phyloP scores from a whole-genome alignment of 1,284 basidiomycete genomes.

The Prillingera fragicola region DNA sequence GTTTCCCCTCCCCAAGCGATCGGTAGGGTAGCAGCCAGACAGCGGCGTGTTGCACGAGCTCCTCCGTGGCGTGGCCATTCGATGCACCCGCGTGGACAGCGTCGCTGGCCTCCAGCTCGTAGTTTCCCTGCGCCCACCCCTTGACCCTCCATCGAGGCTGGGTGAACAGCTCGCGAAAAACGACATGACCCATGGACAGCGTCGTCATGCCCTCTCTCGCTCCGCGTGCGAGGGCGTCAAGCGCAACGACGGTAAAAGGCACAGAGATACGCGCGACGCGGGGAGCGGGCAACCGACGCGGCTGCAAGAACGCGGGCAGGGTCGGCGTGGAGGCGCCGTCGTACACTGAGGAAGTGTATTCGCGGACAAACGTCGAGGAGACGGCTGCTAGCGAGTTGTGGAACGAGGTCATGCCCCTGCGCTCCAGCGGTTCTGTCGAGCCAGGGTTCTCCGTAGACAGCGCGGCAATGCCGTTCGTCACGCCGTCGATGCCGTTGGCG shows the following conservation, averaged over 20 bases:
- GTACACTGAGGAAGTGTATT: conserved; percentile 17
- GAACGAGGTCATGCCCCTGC: conserved; percentile 20
- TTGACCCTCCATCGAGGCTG: conserved; percentile 34
- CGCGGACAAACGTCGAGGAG: conserved; percentile 19
- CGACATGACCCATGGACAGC: conserved; percentile 69
- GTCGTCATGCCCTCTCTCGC: conserved; percentile 69
- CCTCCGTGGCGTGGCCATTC: neutral
- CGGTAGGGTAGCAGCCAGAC: conserved; percentile 43
- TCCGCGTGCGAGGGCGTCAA: conserved; percentile 61
- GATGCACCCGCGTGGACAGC: neutral
- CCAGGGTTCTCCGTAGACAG: no score
- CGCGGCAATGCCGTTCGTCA: neutral
- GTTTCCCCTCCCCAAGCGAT: conserved; percentile 38
- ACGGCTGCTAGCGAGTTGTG: conserved; percentile 25
- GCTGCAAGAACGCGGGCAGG: conserved; percentile 35
- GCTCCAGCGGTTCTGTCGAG: conserved; percentile 4
- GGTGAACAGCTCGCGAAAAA: conserved; percentile 63
- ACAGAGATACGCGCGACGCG: conserved; percentile 35
- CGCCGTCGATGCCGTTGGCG: conserved; percentile 5
- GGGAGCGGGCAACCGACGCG: conserved; percentile 31
- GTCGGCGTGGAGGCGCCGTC: conserved; percentile 1
- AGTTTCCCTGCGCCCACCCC: conserved; percentile 34
- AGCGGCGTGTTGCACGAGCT: conserved; percentile 15
- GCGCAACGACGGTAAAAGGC: conserved; percentile 42
- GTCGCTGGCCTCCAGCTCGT: conserved; percentile 19